Conservation (phyloP, 2,329 filamentous ascomycete species). For the Apiospora pterosperma region DNA sequence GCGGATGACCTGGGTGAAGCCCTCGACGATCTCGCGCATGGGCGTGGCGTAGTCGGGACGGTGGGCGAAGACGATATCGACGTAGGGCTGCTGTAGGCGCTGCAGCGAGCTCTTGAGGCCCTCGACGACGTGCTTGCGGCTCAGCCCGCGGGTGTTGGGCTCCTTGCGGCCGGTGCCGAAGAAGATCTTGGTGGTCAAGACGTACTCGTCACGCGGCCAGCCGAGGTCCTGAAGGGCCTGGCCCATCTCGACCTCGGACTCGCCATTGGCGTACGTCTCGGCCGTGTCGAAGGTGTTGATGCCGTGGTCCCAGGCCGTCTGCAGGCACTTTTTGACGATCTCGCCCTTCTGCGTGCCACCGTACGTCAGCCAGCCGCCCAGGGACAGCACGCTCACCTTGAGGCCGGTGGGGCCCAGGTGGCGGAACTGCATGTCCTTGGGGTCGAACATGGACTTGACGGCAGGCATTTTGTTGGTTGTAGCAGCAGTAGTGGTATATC, state of each 20-base stretch:
- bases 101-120: constrained; percentile 55
- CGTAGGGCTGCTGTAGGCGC: constrained; percentile 62
- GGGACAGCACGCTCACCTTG: constrained; percentile 38
- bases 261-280: constrained; percentile 45
- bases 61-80: constrained; percentile 62
- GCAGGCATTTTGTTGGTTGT: constrained; percentile 5
- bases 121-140: constrained; percentile 51
- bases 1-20: constrained; percentile 42
- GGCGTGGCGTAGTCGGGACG: constrained; percentile 54
- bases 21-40: constrained; percentile 61
- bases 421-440: constrained; percentile 38
- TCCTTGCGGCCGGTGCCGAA: constrained; percentile 54
- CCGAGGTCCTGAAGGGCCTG: constrained; percentile 34
- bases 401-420: constrained; percentile 39
- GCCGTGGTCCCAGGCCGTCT: constrained; percentile 48
- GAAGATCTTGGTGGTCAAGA: constrained; percentile 49
- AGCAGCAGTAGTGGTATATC: background rate
- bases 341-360: constrained; percentile 31
- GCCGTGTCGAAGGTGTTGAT: constrained; percentile 55
- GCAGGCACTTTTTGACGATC: constrained; percentile 37
- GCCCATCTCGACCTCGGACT: constrained; percentile 49
- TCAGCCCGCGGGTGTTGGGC: constrained; percentile 50
- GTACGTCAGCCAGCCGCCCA: constrained; percentile 32
- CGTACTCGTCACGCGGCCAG: constrained; percentile 48
- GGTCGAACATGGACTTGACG: constrained; percentile 21